Evolutionary conservation across 2,329 filamentous ascomycete genomes (phyloP).

Genomic region (Clarireedia paspali): DNA sequence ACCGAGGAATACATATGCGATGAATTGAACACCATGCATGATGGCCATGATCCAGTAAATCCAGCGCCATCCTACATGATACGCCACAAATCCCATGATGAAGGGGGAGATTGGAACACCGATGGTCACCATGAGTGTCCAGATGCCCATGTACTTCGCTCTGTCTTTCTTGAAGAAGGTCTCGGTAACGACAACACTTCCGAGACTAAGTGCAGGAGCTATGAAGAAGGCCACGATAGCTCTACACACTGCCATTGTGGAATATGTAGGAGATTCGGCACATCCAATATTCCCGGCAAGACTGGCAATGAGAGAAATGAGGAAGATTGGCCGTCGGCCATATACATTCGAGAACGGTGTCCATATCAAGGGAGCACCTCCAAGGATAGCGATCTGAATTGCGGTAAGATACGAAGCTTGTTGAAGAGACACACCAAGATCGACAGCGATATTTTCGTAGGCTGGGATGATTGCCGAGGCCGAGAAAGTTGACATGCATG

Average conservation of each 20-base stretch:
- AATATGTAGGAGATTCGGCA: constrained; percentile 39
- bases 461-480: constrained; percentile 43
- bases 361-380: constrained; percentile 45
- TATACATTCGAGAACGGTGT: constrained; percentile 42
- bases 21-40: constrained; percentile 47
- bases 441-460: constrained; percentile 38
- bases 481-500: constrained; percentile 44
- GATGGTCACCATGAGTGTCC: constrained; percentile 33
- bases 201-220: constrained; percentile 40
- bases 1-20: constrained; percentile 48
- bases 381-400: constrained; percentile 43
- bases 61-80: constrained; percentile 5
- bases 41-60: constrained; percentile 38
- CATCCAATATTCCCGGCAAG: constrained; percentile 43
- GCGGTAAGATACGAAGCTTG: constrained; percentile 41
- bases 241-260: constrained; percentile 39
- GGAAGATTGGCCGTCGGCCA: constrained; percentile 43
- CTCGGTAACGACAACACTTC: constrained; percentile 48
- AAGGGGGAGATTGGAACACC: constrained; percentile 18
- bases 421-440: constrained; percentile 37
- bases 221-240: constrained; percentile 46
- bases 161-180: constrained; percentile 46
- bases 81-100: constrained; percentile 34
- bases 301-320: constrained; percentile 37
- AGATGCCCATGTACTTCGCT: constrained; percentile 45